phyloP scores from a whole-genome alignment of 2,329 filamentous ascomycete genomes.

The Arachnomyces sp. region DNA sequence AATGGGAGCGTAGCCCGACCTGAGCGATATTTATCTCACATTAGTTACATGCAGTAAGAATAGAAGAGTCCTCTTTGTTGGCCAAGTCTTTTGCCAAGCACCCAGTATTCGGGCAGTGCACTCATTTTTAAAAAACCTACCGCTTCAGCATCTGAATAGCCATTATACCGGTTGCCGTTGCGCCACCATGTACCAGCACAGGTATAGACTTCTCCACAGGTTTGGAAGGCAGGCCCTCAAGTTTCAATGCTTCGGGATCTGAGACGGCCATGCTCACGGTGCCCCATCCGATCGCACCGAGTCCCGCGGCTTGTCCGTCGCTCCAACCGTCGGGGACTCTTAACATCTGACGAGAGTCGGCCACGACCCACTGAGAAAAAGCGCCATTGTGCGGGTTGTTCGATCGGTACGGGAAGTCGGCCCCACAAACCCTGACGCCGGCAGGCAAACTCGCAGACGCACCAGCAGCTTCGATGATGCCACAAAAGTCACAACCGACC shows the following conservation, averaged over 20 bases:
- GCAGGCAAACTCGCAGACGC: conserved; percentile 6
- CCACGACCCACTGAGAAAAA: conserved; percentile 30
- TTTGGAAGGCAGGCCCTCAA: conserved; percentile 15
- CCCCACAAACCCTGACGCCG: conserved; percentile 31
- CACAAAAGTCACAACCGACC: conserved; percentile 12
- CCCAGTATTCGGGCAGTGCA: too few species aligned
- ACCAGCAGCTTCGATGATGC: conserved; percentile 8
- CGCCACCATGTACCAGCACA: conserved; percentile 42
- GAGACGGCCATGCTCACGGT: conserved; percentile 24
- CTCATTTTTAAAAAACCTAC: conserved; percentile 8
- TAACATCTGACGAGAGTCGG: conserved; percentile 21
- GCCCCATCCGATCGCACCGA: conserved; percentile 20
- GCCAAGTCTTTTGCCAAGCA: too few species aligned
- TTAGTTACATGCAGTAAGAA: too few species aligned
- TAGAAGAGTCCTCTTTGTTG: too few species aligned
- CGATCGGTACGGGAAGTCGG: conserved; percentile 24
- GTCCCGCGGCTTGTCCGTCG: conserved; percentile 24
- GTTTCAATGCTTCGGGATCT: conserved; percentile 22
- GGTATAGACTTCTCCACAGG: conserved; percentile 11
- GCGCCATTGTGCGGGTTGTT: conserved; percentile 23
- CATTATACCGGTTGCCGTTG: conserved; percentile 36
- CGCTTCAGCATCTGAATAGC: conserved; percentile 22
- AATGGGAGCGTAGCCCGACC: too few species aligned
- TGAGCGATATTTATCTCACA: too few species aligned
- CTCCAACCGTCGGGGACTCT: conserved; percentile 24